These are phyloP conservation scores for Yamadazyma scolyti DNA, from an alignment of 805 yeast species.

Conservation along the genomic window DNA sequence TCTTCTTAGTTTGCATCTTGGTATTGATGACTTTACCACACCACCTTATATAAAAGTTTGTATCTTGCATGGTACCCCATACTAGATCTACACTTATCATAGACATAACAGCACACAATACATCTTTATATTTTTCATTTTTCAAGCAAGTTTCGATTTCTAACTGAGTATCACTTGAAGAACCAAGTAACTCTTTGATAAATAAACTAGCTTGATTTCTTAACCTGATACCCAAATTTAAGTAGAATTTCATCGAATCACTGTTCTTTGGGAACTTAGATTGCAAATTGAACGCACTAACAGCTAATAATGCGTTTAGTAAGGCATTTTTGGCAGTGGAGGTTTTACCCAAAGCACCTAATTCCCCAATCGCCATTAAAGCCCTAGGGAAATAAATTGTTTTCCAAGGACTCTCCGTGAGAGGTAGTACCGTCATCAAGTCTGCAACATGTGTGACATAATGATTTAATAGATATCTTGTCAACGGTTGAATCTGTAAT, in stretches of 20 bases:
- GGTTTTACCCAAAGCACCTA: slow-evolving; percentile 69
- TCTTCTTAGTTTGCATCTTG: slow-evolving; percentile 61
- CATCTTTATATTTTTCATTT: slow-evolving; percentile 73
- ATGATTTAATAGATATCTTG: slow-evolving; percentile 68
- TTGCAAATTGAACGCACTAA: slow-evolving; percentile 76
- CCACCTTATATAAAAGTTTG: slow-evolving; percentile 68
- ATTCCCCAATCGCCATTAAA: slow-evolving; percentile 74
- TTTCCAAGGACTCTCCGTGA: slow-evolving; percentile 83
- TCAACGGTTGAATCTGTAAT: slow-evolving; percentile 61
- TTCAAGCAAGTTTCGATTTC: slow-evolving; percentile 47
- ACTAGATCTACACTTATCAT: slow-evolving; percentile 87
- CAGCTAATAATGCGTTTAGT: slow-evolving; percentile 75
- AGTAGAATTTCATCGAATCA: slow-evolving; percentile 61
- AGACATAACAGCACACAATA: slow-evolving; percentile 74
- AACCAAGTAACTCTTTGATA: slow-evolving; percentile 50
- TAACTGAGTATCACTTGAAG: slow-evolving; percentile 25
- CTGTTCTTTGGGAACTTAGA: slow-evolving; percentile 67
- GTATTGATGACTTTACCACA: slow-evolving; percentile 72
- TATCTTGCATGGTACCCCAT: slow-evolving; percentile 88
- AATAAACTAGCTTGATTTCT: slow-evolving; percentile 72
- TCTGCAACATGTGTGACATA: slow-evolving; percentile 77
- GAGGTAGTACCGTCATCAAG: slow-evolving; percentile 66
- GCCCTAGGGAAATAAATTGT: slow-evolving; percentile 84
- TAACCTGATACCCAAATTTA: slow-evolving; percentile 68
- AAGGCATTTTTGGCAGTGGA: slow-evolving; percentile 74